phyloP scores from a whole-genome alignment of 1,139 yeast genomes.

The Pichia sp. region DNA sequence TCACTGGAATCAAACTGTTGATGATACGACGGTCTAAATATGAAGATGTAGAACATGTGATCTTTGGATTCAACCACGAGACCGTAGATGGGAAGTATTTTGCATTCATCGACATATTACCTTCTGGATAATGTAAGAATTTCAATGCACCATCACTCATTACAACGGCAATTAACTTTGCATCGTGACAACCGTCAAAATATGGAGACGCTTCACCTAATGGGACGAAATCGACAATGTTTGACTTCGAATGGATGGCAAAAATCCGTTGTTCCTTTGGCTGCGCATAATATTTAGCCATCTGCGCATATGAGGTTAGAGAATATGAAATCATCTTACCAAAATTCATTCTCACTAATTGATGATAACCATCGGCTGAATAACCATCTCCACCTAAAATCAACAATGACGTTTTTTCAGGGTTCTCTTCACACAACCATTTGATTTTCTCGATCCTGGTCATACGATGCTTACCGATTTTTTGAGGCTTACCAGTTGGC shows the following conservation, averaged over 20 bases:
- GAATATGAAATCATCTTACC: slow-evolving; percentile 81
- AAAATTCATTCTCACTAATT: slow-evolving; percentile 66
- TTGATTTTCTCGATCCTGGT: slow-evolving; percentile 43
- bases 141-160: slow-evolving; percentile 59
- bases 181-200: slow-evolving; percentile 70
- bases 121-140: slow-evolving; percentile 53
- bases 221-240: slow-evolving; percentile 47
- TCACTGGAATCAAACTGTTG: slow-evolving; percentile 28
- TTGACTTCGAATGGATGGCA: slow-evolving; percentile 46
- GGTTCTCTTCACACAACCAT: slow-evolving; percentile 81
- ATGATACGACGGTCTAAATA: slow-evolving; percentile 37
- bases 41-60: slow-evolving; percentile 53
- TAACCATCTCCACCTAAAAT: slow-evolving; percentile 66
- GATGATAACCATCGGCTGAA: slow-evolving; percentile 45
- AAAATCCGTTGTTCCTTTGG: slow-evolving; percentile 59
- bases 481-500: slow-evolving; percentile 35
- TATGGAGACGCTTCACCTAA: slow-evolving; percentile 59
- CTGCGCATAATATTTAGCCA: slow-evolving; percentile 70
- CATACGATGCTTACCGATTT: slow-evolving; percentile 30
- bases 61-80: slow-evolving; percentile 76
- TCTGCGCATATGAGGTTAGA: slow-evolving; percentile 77
- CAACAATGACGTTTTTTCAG: slow-evolving; percentile 74
- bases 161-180: slow-evolving; percentile 55
- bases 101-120: slow-evolving; percentile 53
- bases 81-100: slow-evolving; percentile 75